A percentile compares a stretch with the other conserved stretches of the same genome.
These are phyloP conservation scores for Russula lepida DNA, from an alignment of 768 basidiomycete species.

Conservation along the genomic window DNA sequence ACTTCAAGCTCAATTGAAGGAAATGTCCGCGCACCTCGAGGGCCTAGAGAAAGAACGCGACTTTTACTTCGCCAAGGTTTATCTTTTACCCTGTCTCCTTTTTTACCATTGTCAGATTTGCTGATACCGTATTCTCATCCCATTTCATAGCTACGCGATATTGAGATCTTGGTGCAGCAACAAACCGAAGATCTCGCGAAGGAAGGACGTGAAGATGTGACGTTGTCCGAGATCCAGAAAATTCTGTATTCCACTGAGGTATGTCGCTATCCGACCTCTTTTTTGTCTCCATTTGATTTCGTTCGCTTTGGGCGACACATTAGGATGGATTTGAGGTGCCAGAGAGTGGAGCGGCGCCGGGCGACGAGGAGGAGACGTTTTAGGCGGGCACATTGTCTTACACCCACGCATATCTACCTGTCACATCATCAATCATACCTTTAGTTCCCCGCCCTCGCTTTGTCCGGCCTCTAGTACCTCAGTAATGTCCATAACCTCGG, in stretches of 20 bases:
- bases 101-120: background rate
- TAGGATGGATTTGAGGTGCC: conserved; percentile 95
- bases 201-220: conserved; percentile 48
- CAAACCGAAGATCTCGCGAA: conserved; percentile 57
- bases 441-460: conserved; percentile 14
- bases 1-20: conserved; percentile 70
- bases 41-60: conserved; percentile 95
- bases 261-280: conserved; percentile 22
- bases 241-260: conserved; percentile 96
- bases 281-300: conserved; percentile 5
- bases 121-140: background rate
- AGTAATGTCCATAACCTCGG: conserved; percentile 10
- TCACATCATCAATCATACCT: conserved; percentile 13
- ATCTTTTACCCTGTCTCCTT: conserved; percentile 16
- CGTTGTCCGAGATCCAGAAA: conserved; percentile 74
- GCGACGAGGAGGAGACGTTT: conserved; percentile 81
- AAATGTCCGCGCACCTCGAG: conserved; percentile 74
- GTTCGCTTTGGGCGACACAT: background rate
- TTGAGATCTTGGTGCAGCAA: conserved; percentile 87
- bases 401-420: conserved; percentile 10
- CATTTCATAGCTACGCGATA: conserved; percentile 76
- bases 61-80: conserved; percentile 98
- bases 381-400: conserved; percentile 23
- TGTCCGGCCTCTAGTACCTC: conserved; percentile 4
- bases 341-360: conserved; percentile 38